Evolutionary conservation across 148 eudicot species (phyloP), one percentile per base, ranked within the genome.

Genomic region (Gaultheria prostrata): DNA sequence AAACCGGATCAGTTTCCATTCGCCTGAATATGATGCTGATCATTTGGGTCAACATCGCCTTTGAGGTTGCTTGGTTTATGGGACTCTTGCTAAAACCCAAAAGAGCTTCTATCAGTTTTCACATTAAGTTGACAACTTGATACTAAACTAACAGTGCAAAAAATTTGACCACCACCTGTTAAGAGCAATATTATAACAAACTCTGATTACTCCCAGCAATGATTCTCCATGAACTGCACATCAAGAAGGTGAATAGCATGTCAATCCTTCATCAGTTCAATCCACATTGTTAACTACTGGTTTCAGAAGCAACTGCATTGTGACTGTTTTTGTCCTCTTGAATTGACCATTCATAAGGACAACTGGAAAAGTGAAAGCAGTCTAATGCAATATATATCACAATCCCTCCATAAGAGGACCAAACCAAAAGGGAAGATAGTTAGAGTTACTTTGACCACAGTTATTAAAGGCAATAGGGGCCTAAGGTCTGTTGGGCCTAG

Each of bases 41-140:
- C 98, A 95, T 97, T 84, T 97, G 99, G 71, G 98, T 97, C 89
- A 97, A 67, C 99, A 97, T 97, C 69, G 99, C 99, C 90, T 97
- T 97, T 83, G 99, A 91, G 45, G 99, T 97, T 73, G 92, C 97
- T 93, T 97, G 99, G 89, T 97, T 97, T 81, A 93, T 87, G 46
- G 95, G 95, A 87, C 99, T 97, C 90, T 97, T 97, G 92, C 98
- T 97, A 92, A 63, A 80, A 88, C 80, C 82, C 74, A 72, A 74
- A 76, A 46, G 18, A 45, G 76, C 74, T 51, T 77, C 30, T 57
- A 50, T 83, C 75, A 78, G 69, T 82, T 69, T 48, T 57, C 39
- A 77, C 46, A 9, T 43, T 30, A 35, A 54, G 48, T 59, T n/a
- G 54, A 78, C 14, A 21, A 69, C 24, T 71, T 46, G 51, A 70